These are phyloP conservation scores for Auriculariales sp. DNA, from an alignment of 768 basidiomycete species.

Conservation along the genomic window DNA sequence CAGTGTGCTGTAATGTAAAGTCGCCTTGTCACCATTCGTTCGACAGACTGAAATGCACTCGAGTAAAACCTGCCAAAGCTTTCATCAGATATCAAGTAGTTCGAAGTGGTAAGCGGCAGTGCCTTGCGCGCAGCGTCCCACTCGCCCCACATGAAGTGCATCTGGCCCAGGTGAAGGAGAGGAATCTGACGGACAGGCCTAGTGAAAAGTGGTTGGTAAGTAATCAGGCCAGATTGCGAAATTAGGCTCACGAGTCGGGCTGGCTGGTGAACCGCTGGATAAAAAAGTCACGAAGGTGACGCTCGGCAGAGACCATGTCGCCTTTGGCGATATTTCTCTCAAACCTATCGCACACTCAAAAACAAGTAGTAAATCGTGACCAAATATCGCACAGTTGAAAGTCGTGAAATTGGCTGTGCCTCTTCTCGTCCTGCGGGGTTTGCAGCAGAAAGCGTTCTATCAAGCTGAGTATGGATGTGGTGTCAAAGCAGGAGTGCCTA, in stretches of 20 bases:
- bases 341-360: slow-evolving; percentile 30
- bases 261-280: slow-evolving; percentile 74
- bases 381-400: slow-evolving; percentile 37
- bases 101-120: neutral
- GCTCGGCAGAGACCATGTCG: slow-evolving; percentile 54
- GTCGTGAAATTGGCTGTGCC: slow-evolving; percentile 45
- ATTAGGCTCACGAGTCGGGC: slow-evolving; percentile 55
- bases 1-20: slow-evolving; percentile 73
- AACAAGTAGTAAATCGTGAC: neutral
- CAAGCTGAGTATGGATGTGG: neutral
- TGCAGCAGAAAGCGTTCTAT: slow-evolving; percentile 42
- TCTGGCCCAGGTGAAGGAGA: slow-evolving; percentile 57
- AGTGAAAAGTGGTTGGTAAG: neutral
- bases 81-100: slow-evolving; percentile 1
- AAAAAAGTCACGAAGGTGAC: slow-evolving; percentile 64
- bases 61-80: slow-evolving; percentile 36
- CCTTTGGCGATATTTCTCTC: slow-evolving; percentile 49
- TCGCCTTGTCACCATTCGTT: slow-evolving; percentile 52
- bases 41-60: slow-evolving; percentile 73
- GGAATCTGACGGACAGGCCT: slow-evolving; percentile 74
- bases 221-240: neutral
- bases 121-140: slow-evolving; percentile 52
- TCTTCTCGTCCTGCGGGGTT: slow-evolving; percentile 47
- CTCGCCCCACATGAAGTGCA: slow-evolving; percentile 64
- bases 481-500: neutral